A percentile compares a stretch with the other conserved stretches of the same genome.
phyloP scores from a whole-genome alignment of 768 basidiomycete species.

The Lentinus brumalis region DNA sequence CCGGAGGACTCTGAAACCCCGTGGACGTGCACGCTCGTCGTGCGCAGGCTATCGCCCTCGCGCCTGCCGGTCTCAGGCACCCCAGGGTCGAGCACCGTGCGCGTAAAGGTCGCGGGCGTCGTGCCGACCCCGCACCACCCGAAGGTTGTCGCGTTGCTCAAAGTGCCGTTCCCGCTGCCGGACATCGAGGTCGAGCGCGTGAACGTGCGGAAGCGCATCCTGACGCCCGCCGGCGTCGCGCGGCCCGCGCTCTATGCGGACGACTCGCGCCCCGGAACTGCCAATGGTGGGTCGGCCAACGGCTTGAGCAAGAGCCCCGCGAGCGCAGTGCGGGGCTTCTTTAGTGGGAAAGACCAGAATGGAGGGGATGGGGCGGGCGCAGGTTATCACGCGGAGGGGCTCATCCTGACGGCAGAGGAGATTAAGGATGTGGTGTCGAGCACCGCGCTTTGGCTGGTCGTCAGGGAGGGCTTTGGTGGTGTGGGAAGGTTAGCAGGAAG shows the following conservation, averaged over 20 bases:
- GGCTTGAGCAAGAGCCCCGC: constrained; percentile 27
- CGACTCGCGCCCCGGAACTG: constrained; percentile 7
- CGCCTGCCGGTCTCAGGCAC: constrained; percentile 5
- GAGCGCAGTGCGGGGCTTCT: constrained; percentile 11
- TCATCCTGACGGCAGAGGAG: constrained; percentile 83
- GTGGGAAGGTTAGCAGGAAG: constrained; percentile 75
- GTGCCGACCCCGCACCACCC: constrained; percentile 95
- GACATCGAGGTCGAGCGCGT: constrained; percentile 74
- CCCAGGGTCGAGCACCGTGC: constrained; percentile 24
- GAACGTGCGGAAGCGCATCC: constrained; percentile 51
- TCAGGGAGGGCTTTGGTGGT: constrained; percentile 91
- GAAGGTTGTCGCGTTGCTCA: constrained; percentile 88
- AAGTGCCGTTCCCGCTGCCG: constrained; percentile 86
- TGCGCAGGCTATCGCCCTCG: constrained; percentile 44
- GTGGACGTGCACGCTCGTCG: constrained; percentile 86
- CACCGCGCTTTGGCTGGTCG: constrained; percentile 89
- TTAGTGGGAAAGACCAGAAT: constrained; percentile 9
- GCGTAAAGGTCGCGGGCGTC: constrained; percentile 78
- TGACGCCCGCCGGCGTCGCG: constrained; percentile 37
- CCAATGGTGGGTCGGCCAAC: constrained; percentile 19
- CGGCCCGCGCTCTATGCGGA: constrained; percentile 24
- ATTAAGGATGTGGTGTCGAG: constrained; percentile 91
- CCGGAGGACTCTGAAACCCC: constrained; percentile 97
- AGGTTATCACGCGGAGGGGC: constrained; percentile 35
- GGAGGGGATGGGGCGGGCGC: constrained; percentile 7